Base-by-base conservation (phyloP, 1,284 basidiomycete genomes). In the Calocybe gambosa region DNA sequence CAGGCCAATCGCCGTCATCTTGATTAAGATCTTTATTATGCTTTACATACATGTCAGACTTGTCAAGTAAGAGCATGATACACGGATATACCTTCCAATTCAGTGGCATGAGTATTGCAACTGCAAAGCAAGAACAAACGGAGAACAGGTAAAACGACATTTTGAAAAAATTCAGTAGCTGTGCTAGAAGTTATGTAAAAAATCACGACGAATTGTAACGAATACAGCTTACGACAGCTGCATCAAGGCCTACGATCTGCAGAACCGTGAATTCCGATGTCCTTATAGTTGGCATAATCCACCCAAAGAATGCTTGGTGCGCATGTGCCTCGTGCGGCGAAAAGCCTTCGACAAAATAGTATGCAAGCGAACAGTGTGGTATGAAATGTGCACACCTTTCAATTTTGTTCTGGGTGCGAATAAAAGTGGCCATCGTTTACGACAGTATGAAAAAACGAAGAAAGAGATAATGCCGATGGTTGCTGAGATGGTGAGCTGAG, bases 221-320 rank as follows among this genome's bases (percentile, higher is more conserved):
- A 33, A 34, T 35, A 12, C n/a, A 13, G 21, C 59, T 42, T 28
- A 63, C 91, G 56, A 98, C 93, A 4, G 93, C 93, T 33, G 93
- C 95, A 66, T 99, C 95, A 40, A 99, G 69, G 0, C 95, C 95
- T 9, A 98, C 94, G 34, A 95, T 94, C 62, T 98, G 94, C 0
- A 98, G 73, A n/a, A 98, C 85, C 2, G 90, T 89, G 57, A 89
- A 92, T 61, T 98, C 95, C 36, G 90, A 92, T 0, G 89, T 92
- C 47, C 78, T 74, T 46, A 97, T 75, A 0, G 94, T 98, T 0
- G 95, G 95, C 53, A 93, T 63, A 53, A 98, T 89, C 95, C 95
- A 99, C 16, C 91, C 91, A 66, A 97, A 93, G 67, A 95, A 89
- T 0, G 85, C 82, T 48, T 78, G 74, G 55, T 87, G 86, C 4